Conservation (phyloP, 176 grass and related monocot species). For the Cocos nucifera region DNA sequence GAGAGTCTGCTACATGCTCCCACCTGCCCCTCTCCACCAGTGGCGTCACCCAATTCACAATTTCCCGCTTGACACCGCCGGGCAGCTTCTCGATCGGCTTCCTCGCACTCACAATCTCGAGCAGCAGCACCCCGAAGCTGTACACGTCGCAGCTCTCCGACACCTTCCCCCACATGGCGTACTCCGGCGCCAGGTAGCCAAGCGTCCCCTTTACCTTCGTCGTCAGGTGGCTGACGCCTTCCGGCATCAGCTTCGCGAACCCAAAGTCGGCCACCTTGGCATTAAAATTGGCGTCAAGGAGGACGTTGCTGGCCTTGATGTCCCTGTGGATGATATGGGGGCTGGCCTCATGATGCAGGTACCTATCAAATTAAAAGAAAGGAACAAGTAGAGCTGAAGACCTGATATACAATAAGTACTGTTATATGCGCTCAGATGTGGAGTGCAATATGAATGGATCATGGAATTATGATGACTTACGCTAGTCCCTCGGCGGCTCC, state of each 20-base stretch:
- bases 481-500: conserved; percentile 58
- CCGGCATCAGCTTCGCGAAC: conserved; percentile 70
- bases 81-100: conserved; percentile 52
- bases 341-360: conserved; percentile 66
- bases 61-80: conserved; percentile 44
- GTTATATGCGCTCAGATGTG: no score
- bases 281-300: conserved; percentile 46
- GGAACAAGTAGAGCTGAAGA: no score
- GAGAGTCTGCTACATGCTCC: conserved; percentile 45
- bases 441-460: no score
- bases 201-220: conserved; percentile 70
- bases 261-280: conserved; percentile 72
- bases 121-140: conserved; percentile 68
- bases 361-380: background rate
- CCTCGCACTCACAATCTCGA: conserved; percentile 48
- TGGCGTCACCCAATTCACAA: conserved; percentile 59
- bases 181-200: conserved; percentile 68
- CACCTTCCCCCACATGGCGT: conserved; percentile 76
- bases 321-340: conserved; percentile 68
- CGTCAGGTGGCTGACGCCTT: conserved; percentile 67
- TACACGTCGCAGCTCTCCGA: conserved; percentile 73
- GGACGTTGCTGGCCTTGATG: conserved; percentile 82
- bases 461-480: conserved; percentile 14
- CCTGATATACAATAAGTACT: no score
- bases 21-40: conserved; percentile 37